These are phyloP conservation scores for Penstemon eatonii DNA, from an alignment of 257 asterid species.

Conservation along the genomic window DNA sequence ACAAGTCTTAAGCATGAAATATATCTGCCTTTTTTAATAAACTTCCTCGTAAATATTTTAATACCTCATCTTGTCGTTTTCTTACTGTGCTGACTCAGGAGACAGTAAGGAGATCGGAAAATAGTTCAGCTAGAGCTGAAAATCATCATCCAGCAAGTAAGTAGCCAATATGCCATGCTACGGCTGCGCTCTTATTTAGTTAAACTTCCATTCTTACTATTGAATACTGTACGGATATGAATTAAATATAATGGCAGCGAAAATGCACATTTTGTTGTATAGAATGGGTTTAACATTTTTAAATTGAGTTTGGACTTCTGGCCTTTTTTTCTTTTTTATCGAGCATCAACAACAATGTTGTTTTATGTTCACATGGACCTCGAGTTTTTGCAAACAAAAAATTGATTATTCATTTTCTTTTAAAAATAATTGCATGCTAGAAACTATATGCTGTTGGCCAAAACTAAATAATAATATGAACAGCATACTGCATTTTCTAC, in stretches of 20 bases:
- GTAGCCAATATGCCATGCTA: slow-evolving; percentile 25
- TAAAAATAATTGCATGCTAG: background rate
- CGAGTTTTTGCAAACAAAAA: background rate
- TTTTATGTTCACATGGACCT: slow-evolving; percentile 8
- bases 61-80: background rate
- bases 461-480: background rate
- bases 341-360: slow-evolving; percentile 6
- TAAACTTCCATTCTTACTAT: slow-evolving; percentile 3
- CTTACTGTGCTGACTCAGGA: slow-evolving; percentile 40
- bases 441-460: background rate
- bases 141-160: slow-evolving; percentile 50
- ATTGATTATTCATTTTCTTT: background rate
- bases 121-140: slow-evolving; percentile 34
- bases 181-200: slow-evolving; percentile 1
- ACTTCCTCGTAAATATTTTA: background rate
- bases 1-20: too few species aligned
- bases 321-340: background rate
- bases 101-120: slow-evolving; percentile 36
- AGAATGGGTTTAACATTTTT: background rate
- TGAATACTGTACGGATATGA: slow-evolving; percentile 6
- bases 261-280: background rate
- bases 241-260: slow-evolving; percentile 14
- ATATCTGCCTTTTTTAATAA: background rate
- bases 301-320: slow-evolving; percentile 1
- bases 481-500: background rate